phyloP scores from a whole-genome alignment of 2,329 filamentous ascomycete genomes.

The Sordariomycetes sp. region DNA sequence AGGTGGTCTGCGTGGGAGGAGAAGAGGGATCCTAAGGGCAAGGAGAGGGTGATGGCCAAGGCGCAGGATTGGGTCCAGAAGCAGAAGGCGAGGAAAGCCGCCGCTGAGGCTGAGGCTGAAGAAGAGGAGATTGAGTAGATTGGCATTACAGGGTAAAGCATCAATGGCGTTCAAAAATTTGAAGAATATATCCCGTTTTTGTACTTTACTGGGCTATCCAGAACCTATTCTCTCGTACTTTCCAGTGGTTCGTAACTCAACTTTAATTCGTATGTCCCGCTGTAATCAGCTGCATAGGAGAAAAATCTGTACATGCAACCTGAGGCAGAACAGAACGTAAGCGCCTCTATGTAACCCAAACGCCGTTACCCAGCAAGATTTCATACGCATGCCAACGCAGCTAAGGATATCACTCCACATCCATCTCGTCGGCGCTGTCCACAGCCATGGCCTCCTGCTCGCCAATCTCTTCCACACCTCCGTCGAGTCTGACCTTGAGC shows the following conservation, averaged over 20 bases:
- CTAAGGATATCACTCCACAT: constrained; percentile 3
- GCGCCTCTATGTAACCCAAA: too few species aligned
- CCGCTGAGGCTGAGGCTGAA: constrained; percentile 18
- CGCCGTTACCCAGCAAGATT: neutral
- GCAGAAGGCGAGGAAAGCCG: constrained; percentile 34
- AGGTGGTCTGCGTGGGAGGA: constrained; percentile 88
- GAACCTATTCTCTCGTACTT: neutral
- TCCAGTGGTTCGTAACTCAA: neutral
- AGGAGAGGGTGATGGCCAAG: constrained; percentile 61
- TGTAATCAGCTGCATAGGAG: neutral
- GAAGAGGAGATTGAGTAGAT: constrained; percentile 18
- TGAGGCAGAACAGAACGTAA: too few species aligned
- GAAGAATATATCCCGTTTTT: neutral
- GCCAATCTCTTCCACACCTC: constrained; percentile 19
- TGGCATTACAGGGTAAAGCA: neutral
- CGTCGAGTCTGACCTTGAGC: constrained; percentile 26
- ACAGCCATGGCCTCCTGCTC: constrained; percentile 10
- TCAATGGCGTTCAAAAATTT: neutral
- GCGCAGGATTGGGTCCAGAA: constrained; percentile 61
- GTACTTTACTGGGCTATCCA: neutral
- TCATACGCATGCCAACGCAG: neutral
- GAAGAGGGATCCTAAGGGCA: constrained; percentile 55
- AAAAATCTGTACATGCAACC: neutral
- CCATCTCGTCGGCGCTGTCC: constrained; percentile 10
- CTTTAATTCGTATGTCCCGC: neutral